phyloP scores from a whole-genome alignment of 2,329 filamentous ascomycete genomes.

The Aureobasidium sp. region DNA sequence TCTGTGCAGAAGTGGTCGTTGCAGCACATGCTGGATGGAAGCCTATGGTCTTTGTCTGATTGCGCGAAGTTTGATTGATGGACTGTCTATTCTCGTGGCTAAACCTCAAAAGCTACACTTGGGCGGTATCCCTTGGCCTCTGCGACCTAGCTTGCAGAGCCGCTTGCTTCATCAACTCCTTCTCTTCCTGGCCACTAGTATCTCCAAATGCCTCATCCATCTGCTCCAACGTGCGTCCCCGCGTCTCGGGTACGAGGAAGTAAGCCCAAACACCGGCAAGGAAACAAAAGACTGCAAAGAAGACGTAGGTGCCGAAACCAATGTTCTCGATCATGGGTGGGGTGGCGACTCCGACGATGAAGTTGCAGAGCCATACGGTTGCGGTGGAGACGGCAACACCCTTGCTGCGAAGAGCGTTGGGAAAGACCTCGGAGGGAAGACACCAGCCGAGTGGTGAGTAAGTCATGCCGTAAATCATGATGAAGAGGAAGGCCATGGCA shows the following conservation, averaged over 20 bases:
- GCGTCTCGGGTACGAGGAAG: conserved; percentile 50
- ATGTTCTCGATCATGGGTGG: conserved; percentile 38
- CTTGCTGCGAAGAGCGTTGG: conserved; percentile 51
- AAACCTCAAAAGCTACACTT: neutral
- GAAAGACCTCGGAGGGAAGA: conserved; percentile 51
- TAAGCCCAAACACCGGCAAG: conserved; percentile 44
- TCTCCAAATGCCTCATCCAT: conserved; percentile 17
- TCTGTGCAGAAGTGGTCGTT: neutral
- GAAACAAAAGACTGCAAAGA: conserved; percentile 49
- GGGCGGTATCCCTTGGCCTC: neutral
- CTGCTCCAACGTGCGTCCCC: conserved; percentile 30
- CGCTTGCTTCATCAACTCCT: neutral
- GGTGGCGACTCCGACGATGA: conserved; percentile 36
- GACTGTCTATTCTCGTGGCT: neutral
- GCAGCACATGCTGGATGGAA: neutral
- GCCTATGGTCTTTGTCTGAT: neutral
- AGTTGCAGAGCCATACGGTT: conserved; percentile 43
- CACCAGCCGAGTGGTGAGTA: conserved; percentile 34
- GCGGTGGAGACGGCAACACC: conserved; percentile 57
- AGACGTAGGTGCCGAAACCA: conserved; percentile 48
- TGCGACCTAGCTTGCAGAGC: neutral
- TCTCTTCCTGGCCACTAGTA: neutral
- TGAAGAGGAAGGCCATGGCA: conserved; percentile 17
- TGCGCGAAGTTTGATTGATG: neutral
- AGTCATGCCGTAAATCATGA: conserved; percentile 44